Base-by-base conservation (phyloP, 257 asterid species). In the Primulina huaijiensis region DNA sequence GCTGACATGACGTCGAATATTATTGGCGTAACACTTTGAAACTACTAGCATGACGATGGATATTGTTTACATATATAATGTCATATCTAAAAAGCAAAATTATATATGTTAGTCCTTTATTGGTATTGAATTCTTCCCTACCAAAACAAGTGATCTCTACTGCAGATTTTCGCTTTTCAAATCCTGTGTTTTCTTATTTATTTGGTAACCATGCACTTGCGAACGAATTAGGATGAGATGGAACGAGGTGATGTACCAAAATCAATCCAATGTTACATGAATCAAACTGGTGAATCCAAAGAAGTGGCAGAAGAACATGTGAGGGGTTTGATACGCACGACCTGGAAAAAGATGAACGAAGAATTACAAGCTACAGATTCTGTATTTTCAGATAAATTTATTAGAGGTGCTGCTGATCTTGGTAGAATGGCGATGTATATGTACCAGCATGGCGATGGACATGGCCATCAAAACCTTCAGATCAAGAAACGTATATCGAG, bases 361-460 rank as follows among this genome's bases (percentile, higher is more conserved):
- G 85, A 69, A 19, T 43, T 43, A 43, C 17, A 30, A 1, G 53
- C 17, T 7, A 43, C 53, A 14, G 70, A 61, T 5, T 60, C 70
- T 29, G 72, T 65, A 8, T 78, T 80, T 19, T 37, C 79, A 0
- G 38, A 57, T 21, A 68, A 55, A 10, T 89, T 79, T 52, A 50
- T 75, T 0, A 61, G 5, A 38, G 21, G 33, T 10, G 85, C 82
- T 1, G 78, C 60, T 62, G 77, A 80, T 67, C 69, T 84, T 64
- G 83, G 80, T 2, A 83, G 93, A 73, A 77, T 80, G 82, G 84
- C 89, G 7, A 84, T 79, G 8, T 78, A 74, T 35, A 72, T 88
- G 70, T 86, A 88, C 59, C 80, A 84, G 31, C 33, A 80, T 46
- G 96, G 89, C 65, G 96, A 86, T 75, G 92, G 90, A 0, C 80